A percentile compares a stretch with the other conserved stretches of the same genome.
Conservation (phyloP, 352 stramenopile genomes). For the Pythium insidiosum region DNA sequence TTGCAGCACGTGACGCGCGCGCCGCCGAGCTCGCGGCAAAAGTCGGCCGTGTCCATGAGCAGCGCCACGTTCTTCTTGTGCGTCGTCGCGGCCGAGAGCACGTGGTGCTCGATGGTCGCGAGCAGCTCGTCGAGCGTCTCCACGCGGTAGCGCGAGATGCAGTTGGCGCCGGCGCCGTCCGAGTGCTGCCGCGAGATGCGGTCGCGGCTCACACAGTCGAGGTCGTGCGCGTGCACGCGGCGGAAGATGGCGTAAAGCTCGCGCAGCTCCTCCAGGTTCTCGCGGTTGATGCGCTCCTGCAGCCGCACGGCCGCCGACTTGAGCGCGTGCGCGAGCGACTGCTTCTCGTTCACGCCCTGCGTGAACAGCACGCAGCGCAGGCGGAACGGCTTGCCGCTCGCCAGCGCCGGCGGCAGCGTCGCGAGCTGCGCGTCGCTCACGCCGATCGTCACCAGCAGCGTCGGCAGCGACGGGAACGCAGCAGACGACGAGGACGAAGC, state of each 20-base stretch:
- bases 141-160: constrained; percentile 23
- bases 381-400: constrained; percentile 36
- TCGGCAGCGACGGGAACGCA: not conserved
- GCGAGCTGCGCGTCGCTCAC: constrained; percentile 41
- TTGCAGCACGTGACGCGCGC: constrained; percentile 96
- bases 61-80: constrained; percentile 81
- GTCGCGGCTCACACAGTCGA: constrained; percentile 13
- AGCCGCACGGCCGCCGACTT: constrained; percentile 68
- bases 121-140: constrained; percentile 59
- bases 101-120: constrained; percentile 63
- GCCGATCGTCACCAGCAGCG: constrained; percentile 61
- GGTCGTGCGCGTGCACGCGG: constrained; percentile 29
- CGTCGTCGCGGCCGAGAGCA: constrained; percentile 51
- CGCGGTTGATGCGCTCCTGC: constrained; percentile 76
- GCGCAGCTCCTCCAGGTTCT: constrained; percentile 62
- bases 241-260: constrained; percentile 52
- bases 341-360: constrained; percentile 81
- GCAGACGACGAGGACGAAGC: not conserved
- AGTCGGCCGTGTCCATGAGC: constrained; percentile 76
- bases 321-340: constrained; percentile 74
- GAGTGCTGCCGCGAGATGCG: constrained; percentile 15
- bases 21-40: constrained; percentile 82
- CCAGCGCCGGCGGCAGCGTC: constrained; percentile 35
- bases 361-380: constrained; percentile 70
- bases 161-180: constrained; percentile 1